Evolutionary conservation across 2,329 filamentous ascomycete species (phyloP).

Genomic region (Chaetoscypha palmicola): DNA sequence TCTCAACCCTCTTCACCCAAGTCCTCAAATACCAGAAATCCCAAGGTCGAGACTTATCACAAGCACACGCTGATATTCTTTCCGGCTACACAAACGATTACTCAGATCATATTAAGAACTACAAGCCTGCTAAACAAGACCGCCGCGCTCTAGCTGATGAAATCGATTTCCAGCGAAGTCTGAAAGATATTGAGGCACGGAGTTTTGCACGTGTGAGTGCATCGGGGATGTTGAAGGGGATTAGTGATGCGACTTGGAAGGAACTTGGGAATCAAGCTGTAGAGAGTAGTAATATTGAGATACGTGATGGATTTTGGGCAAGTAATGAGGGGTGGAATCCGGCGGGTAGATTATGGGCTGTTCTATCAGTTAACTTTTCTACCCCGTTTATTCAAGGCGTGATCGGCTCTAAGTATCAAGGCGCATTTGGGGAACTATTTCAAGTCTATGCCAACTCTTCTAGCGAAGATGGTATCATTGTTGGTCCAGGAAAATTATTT

Average conservation of each 20-base stretch:
- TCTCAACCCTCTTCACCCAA: conserved; percentile 14
- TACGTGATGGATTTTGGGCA: conserved; percentile 18
- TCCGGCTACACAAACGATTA: conserved; percentile 19
- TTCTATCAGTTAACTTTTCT: conserved; percentile 26
- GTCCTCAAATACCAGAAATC: conserved; percentile 13
- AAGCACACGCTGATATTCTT: conserved; percentile 11
- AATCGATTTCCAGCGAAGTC: conserved; percentile 16
- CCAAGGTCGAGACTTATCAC: conserved; percentile 6
- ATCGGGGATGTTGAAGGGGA: conserved; percentile 23
- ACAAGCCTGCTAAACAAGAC: conserved; percentile 15
- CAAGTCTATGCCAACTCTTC: conserved; percentile 19
- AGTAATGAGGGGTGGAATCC: conserved; percentile 13
- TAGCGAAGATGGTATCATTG: conserved; percentile 16
- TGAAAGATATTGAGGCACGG: conserved; percentile 20
- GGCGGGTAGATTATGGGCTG: conserved; percentile 13
- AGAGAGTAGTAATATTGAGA: conserved; percentile 11
- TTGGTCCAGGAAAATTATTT: too few relatives aligned
- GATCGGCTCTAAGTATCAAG: conserved; percentile 8
- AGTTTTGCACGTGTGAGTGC: conserved; percentile 24
- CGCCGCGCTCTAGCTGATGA: conserved; percentile 17
- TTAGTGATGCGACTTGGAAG: conserved; percentile 14
- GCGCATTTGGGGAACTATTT: background rate
- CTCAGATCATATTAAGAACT: conserved; percentile 11
- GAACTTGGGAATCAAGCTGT: conserved; percentile 16
- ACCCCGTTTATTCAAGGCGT: conserved; percentile 22